phyloP scores from a whole-genome alignment of 176 grass and related monocot genomes.

The Bolboschoenus planiculmis region DNA sequence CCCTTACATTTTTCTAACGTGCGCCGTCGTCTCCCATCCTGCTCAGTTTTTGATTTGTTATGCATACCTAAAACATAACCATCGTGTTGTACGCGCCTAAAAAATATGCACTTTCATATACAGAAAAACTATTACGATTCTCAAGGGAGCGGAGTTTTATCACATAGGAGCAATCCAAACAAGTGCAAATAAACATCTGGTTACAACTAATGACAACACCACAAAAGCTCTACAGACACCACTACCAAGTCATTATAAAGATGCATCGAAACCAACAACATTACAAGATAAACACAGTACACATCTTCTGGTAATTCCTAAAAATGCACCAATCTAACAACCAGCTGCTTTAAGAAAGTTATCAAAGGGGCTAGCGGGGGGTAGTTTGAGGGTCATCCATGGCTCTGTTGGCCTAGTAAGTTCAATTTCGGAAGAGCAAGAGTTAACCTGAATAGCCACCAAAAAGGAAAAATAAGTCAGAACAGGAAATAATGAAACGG shows the following conservation, averaged over 20 bases:
- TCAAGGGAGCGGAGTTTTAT: background rate
- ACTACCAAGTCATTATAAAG: background rate
- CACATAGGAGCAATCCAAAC: background rate
- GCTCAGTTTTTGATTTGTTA: too few relatives aligned
- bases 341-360: slow-evolving; percentile 85
- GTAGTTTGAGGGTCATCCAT: slow-evolving; percentile 54
- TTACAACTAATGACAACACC: slow-evolving; percentile 18
- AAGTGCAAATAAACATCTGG: slow-evolving; percentile 5
- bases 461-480: background rate
- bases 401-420: slow-evolving; percentile 23
- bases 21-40: too few relatives aligned
- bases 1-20: too few relatives aligned
- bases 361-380: slow-evolving; percentile 86
- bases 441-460: slow-evolving; percentile 42
- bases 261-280: background rate
- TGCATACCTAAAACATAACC: too few relatives aligned
- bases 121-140: too few relatives aligned
- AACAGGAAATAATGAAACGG: background rate
- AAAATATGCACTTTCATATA: too few relatives aligned
- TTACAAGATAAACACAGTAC: background rate
- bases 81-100: too few relatives aligned
- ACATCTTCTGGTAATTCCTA: slow-evolving; percentile 17
- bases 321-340: slow-evolving; percentile 36
- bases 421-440: slow-evolving; percentile 32
- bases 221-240: background rate